Base-by-base conservation (phyloP, 1,139 yeast species). In the Candida albicans region DNA sequence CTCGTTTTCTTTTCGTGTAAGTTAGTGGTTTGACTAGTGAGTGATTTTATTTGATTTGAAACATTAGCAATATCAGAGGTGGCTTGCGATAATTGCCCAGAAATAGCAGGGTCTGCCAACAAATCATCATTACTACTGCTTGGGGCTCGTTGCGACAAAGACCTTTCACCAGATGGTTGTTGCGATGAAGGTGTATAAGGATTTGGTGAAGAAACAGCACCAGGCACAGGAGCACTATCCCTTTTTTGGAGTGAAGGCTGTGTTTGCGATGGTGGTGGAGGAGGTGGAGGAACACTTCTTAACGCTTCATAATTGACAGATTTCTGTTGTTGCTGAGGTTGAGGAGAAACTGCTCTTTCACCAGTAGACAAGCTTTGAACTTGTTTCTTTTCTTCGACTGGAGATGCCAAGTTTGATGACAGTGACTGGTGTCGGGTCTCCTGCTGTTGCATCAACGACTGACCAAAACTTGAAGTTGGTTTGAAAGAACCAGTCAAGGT, bases 41-140 rank as follows among this genome's bases (percentile, higher is more conserved):
- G 73, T 0, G 96, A 85, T 49, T 82, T 82, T 48, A 89, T 83
- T 67, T 91, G 96, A 56, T 85, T 88, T 1, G 95, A 86, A 39
- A 87, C 75, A 55, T 91, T 89, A 13, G 96, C 96, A 62, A 88
- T 77, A 54, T 89, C 96, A 3, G 93, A 80, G 12, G 95, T 82
- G 3, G 95, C 91, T 50, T 80, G 80, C 0, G 95, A 82, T 40
- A 89, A 70, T 57, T 85, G 82, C 24, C 83, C 81, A 1, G 89
- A 78, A 4, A 81, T 73, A 42, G 76, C 83, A 1, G 77, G 69
- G 37, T 61, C 68, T 0, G 84, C 82, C 42, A 79, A 67, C 39
- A 81, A 62, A 48, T 82, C 88, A 41, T 66, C 67, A 51, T 77
- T 77, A 10, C 37, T 48, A 8, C 29, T 25, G 15, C 7, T 26